Evolutionary conservation across 371 early-diverging fungal species (phyloP), one percentile per base, ranked within the genome.

Genomic region (Dipsacomyces acuminosporus): DNA sequence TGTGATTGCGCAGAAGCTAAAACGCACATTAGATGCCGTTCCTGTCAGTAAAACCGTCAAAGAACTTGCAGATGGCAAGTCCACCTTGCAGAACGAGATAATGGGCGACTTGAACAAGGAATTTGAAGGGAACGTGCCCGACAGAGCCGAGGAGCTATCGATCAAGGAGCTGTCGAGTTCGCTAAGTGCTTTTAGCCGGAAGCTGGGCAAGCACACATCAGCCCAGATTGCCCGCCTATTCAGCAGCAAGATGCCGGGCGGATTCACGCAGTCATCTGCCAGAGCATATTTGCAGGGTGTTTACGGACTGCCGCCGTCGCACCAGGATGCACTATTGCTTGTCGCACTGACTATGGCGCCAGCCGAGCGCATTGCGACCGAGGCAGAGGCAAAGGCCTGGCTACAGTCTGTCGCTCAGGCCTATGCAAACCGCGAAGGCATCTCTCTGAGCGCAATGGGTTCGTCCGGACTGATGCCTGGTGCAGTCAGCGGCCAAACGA

Each of bases 21-120:
- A 92, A 80, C 90, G 91, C 71, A 70, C 87, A 4, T 64, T 89
- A 8, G 77, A 75, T 19, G 90, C 92, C 44, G 76, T 95, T 22
- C 80, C 89, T 14, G 71, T 83, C 33, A 71, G 78, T 56, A 89
- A 89, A 77, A 82, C 89, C 24, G 88, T 96, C 74, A 92, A 91
- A 78, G 96, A 95, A 51, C 82, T 96, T 45, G 91, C 91, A 20
- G 93, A 92, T 45, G 96, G 96, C 62, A 94, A 94, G 75, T 90
- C 90, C 8, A 96, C 96, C 21, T 81, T 96, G 51, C 96, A 94
- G 71, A 96, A 95, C 76, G 96, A 96, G 74, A 94, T 96, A 46
- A 77, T 93, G 43, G 93, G 91, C 75, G 93, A 91, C 72, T 77
- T 93, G 41, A 88, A 87, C 64, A 90, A 88, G 71, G 93, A 93